Conservation (phyloP, 2,329 filamentous ascomycete genomes). For the Blumeria graminis region DNA sequence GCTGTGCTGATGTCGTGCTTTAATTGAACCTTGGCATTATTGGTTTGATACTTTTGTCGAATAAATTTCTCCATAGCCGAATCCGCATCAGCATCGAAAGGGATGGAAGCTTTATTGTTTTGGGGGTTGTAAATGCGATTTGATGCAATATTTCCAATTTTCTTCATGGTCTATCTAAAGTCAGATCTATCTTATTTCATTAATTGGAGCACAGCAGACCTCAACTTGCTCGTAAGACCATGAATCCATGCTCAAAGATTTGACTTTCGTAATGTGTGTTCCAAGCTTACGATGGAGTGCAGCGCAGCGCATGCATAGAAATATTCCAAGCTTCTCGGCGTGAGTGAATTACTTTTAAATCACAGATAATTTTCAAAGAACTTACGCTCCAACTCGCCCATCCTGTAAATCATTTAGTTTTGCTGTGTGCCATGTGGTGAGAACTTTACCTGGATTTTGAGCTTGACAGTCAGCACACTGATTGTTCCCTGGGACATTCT, state of each 20-base stretch:
- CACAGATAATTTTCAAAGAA: background rate
- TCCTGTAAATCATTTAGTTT: constrained; percentile 10
- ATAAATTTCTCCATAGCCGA: constrained; percentile 91
- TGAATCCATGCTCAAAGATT: constrained; percentile 94
- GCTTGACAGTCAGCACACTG: constrained; percentile 81
- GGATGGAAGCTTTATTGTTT: constrained; percentile 59
- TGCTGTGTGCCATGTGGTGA: background rate
- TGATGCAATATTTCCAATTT: constrained; percentile 61
- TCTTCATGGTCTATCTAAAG: constrained; percentile 60
- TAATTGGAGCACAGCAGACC: constrained; percentile 25
- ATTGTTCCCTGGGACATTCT: constrained; percentile 67
- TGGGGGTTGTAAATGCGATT: constrained; percentile 80
- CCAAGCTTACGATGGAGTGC: constrained; percentile 87
- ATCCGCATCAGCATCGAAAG: constrained; percentile 74
- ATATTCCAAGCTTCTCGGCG: constrained; percentile 56
- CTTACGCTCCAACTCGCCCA: constrained; percentile 18
- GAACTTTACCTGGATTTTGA: constrained; percentile 58
- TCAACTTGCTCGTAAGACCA: constrained; percentile 95
- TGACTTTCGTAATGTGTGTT: constrained; percentile 96
- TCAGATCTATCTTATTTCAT: constrained; percentile 3
- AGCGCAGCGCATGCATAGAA: constrained; percentile 94
- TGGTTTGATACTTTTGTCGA: constrained; percentile 64
- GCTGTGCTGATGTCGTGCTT: constrained; percentile 14
- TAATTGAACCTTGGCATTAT: constrained; percentile 24
- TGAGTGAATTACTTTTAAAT: constrained; percentile 4